Percentiles rank a stretch among this genome's conserved stretches.
Conservation (phyloP, 1,284 basidiomycete genomes). For the Tetrapyrgos nigripes region DNA sequence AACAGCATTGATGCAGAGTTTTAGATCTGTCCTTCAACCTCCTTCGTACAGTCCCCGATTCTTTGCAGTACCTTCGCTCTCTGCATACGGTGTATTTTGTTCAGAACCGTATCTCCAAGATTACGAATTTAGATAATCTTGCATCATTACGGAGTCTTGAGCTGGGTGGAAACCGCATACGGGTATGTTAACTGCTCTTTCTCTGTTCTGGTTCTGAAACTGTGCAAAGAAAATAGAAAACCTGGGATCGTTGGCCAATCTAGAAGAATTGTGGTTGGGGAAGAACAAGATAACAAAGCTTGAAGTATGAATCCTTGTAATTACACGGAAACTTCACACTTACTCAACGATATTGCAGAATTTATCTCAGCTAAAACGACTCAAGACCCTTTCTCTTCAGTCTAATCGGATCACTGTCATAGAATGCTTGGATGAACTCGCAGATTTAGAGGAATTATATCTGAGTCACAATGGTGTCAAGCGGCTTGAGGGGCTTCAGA, state of each 20-base stretch:
- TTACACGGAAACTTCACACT: constrained; percentile 5
- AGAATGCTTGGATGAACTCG: constrained; percentile 78
- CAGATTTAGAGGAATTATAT: constrained; percentile 89
- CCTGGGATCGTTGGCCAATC: constrained; percentile 78
- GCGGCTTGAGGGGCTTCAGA: constrained; percentile 85
- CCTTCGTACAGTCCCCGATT: constrained; percentile 73
- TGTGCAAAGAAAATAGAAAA: constrained; percentile 82
- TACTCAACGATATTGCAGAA: constrained; percentile 44
- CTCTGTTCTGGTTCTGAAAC: constrained; percentile 12
- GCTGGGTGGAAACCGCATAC: constrained; percentile 90
- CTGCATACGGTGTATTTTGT: constrained; percentile 91
- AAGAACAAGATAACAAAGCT: constrained; percentile 96
- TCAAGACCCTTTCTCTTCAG: constrained; percentile 88
- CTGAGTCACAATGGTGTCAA: constrained; percentile 93
- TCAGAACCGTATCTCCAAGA: constrained; percentile 92
- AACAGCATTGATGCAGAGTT: constrained; percentile 52
- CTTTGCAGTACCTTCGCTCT: constrained; percentile 61
- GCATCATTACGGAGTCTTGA: constrained; percentile 83
- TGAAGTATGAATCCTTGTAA: constrained; percentile 57
- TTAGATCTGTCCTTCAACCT: constrained; percentile 98
- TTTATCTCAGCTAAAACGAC: constrained; percentile 68
- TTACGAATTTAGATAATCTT: constrained; percentile 69
- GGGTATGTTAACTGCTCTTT: constrained; percentile 55
- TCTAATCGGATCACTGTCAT: constrained; percentile 94
- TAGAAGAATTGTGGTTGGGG: constrained; percentile 96